Evolutionary conservation across 2,329 filamentous ascomycete species (phyloP), one percentile per base, ranked within the genome.

Genomic region (Diaporthe ampelina): DNA sequence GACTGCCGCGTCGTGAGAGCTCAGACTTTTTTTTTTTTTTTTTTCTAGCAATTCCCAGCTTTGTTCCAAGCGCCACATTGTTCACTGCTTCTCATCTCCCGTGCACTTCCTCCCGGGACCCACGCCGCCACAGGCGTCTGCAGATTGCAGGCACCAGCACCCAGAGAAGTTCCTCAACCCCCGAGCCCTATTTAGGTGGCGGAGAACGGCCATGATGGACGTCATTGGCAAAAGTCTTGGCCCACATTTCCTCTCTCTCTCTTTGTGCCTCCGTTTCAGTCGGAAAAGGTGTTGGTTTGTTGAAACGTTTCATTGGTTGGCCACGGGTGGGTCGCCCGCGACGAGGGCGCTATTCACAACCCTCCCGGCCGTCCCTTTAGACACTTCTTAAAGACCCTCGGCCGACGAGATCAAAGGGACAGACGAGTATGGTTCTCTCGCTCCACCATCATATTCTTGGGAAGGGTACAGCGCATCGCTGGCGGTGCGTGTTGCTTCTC

Each of bases 261-360:
- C 48, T 63, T 61, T 63, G n/a, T 63, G 70, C 32, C 26, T 24
- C 13, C 15, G 70, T 72, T 72, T 72, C 70, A 72, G 32, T 29
- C 70, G n/a, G 17, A 45, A 32, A 63, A 19, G 57, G 37, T 63
- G 57, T 35, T 56, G 48, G 32, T 54, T 24, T 52, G 58, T 24
- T 45, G 35, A 35, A n/a, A 32, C 45, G 35, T 58, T 43, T n/a
- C 24, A 72, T 72, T 72, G 70, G 70, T 40, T 56, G 70, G 57
- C 58, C 32, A 19, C 57, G 9, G 35, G 70, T 72, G 70, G 70
- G 57, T 63, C 70, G 40, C 57, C 45, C 45, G 48, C 29, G 15
- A 26, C 21, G 63, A 68, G 32, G 63, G 63, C 63, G 63, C 63
- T 68, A 68, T 68, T 68, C 70, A 24, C 70, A 72, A 43, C 40